Conservation (phyloP, 2,329 filamentous ascomycete species). For the Trichoderma simmonsii region DNA sequence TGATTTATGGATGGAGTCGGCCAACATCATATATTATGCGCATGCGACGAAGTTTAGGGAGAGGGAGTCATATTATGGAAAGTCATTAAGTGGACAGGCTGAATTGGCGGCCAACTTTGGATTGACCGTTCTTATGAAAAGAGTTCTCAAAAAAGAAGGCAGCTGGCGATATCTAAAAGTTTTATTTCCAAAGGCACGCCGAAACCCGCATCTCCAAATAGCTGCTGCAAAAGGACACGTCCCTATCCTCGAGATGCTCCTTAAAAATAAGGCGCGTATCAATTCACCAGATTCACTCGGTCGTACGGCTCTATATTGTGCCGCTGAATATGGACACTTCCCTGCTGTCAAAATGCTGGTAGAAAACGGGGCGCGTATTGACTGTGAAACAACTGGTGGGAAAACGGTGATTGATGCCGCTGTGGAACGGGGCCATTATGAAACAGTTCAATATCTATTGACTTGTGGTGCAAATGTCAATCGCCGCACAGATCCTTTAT, state of each 20-base stretch:
- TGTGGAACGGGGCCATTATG: not conserved
- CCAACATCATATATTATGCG: too few relatives aligned
- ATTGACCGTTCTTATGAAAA: not conserved
- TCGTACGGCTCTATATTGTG: not conserved
- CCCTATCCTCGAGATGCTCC: not conserved
- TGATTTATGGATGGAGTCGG: not conserved
- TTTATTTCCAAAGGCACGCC: accelerated
- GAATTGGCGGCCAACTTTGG: not conserved
- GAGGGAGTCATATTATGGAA: too few relatives aligned
- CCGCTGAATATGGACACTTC: not conserved
- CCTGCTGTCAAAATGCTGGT: accelerated
- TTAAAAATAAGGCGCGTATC: not conserved
- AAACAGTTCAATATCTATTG: not conserved
- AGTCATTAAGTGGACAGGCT: too few relatives aligned
- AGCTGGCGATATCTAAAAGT: not conserved
- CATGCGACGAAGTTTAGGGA: too few relatives aligned
- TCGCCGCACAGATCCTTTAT: too few relatives aligned
- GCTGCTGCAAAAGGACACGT: not conserved
- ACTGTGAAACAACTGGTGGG: not conserved
- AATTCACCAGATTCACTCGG: not conserved
- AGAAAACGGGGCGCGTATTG: not conserved
- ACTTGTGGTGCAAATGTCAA: not conserved
- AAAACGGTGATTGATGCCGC: not conserved
- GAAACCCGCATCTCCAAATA: not conserved
- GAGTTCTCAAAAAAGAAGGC: not conserved